Base-by-base conservation (phyloP, 148 eudicot species). In the Pouteria glomerata region DNA sequence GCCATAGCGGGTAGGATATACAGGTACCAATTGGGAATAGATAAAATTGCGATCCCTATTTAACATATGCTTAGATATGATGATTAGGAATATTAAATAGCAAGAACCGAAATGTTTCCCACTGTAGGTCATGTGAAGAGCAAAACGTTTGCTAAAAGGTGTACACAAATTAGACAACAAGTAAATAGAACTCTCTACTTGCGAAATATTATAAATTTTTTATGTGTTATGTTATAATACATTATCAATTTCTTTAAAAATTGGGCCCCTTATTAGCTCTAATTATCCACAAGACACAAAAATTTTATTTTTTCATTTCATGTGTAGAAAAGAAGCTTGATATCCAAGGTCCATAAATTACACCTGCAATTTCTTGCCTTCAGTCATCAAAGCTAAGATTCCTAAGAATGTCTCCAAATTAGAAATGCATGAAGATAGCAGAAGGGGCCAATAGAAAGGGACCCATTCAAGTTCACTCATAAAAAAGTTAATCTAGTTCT, bases 311-410 rank as follows among this genome's bases (percentile, higher is more conserved):
- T 42, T 29, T n/a, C 53, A 63, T 45, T 26, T 27, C 69, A 24
- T 21, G 15, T 27, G 45, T 6, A 29, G 8, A 4, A 16, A 14
- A 45, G 69, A 34, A 44, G 45, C 55, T 44, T 45, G 35, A 27
- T 19, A 45, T 44, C 5, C 67, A 74, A 31, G 68, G 57, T 66
- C 68, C 66, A 81, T 33, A 51, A 27, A 39, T 14, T 56, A 45
- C 18, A 73, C 21, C 34, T 26, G 52, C 7, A 73, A 44, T 35
- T 63, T 56, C 70, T 18, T 62, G 35, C 60, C 61, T 13, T 48
- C 26, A 10, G 11, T 55, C 44, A 23, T 35, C 30, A 30, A 63
- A 63, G 48, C 14, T n/a, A n/a, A n/a, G n/a, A n/a, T n/a, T n/a
- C 14, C 48, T 37, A 23, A 42, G 51, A 41, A 30, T 63, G 68